Base-by-base conservation (phyloP, 176 grass and related monocot genomes). In the Melocanna baccifera region DNA sequence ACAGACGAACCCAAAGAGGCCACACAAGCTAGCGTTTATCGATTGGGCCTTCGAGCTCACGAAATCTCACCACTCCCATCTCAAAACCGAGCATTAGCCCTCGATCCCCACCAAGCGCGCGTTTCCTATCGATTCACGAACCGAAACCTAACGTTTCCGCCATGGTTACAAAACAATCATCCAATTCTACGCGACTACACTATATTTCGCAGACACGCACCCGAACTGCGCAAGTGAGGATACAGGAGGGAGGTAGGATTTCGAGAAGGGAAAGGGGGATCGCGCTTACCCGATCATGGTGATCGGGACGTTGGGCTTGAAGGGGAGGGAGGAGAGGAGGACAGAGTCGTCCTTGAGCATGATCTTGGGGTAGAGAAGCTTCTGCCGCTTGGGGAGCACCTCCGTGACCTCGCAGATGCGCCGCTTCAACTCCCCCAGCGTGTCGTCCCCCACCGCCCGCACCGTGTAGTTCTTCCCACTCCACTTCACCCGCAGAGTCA, bases 381-480 rank as follows among this genome's bases (percentile, higher is more conserved):
- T 92, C 87, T 99, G 96, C 39, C 96, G 83, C 72, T 92, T 99
- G 77, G 96, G 96, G 43, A 96, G 93, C 52, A 99, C 96, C 59
- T 81, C 89, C 1, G 93, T 99, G 85, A 64, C 90, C 89, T 99
- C 93, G 71, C 91, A 94, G 90, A 99, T 96, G 83, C 96, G 91
- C 5, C 92, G 91, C 84, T 99, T 99, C 64, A 99, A 88, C 93
- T 99, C 91, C 75, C 71, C 71, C 51, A 99, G 91, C 67, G 90
- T 95, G 76, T 94, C 96, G 86, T 99, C 90, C 58, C 91, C 96
- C 68, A 94, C 92, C 85, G 92, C 81, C 62, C 88, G 84, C 88
- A 99, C 88, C 46, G 93, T 89, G 83, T 94, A 93, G 74, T 96
- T 90, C 86, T 94, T 88, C 64, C 91, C 88, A 22, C 75, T 81